Evolutionary conservation across 1,284 basidiomycete genomes (phyloP).

Genomic region (Inonotus obliquus): DNA sequence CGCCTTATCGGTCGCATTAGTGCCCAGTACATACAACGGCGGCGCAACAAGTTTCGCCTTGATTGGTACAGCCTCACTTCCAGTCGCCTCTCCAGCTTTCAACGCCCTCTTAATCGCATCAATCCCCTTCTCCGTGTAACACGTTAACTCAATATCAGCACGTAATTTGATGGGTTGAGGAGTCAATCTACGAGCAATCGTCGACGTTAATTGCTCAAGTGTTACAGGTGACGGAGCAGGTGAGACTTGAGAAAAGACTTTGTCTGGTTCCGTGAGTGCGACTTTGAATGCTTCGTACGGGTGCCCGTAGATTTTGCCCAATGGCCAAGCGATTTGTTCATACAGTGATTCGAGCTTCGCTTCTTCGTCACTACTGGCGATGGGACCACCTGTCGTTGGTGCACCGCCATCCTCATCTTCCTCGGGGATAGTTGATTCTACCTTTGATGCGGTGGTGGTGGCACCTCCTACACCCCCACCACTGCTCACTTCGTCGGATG

Average conservation of each 20-base stretch:
- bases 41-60: slow-evolving; percentile 97
- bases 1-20: slow-evolving; percentile 95
- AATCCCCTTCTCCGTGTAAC: slow-evolving; percentile 96
- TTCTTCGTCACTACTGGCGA: slow-evolving; percentile 49
- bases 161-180: slow-evolving; percentile 99
- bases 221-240: slow-evolving; percentile 59
- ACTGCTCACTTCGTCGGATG: slow-evolving; percentile 18
- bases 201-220: slow-evolving; percentile 68
- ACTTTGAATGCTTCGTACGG: slow-evolving; percentile 98
- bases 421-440: slow-evolving; percentile 33
- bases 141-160: slow-evolving; percentile 96
- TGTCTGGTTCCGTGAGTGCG: slow-evolving; percentile 84
- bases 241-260: slow-evolving; percentile 74
- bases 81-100: slow-evolving; percentile 81
- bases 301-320: slow-evolving; percentile 91
- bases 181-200: slow-evolving; percentile 92
- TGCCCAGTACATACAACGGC: slow-evolving; percentile 92
- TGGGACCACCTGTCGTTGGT: slow-evolving; percentile 30
- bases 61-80: slow-evolving; percentile 90
- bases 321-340: slow-evolving; percentile 90
- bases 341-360: slow-evolving; percentile 81
- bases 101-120: slow-evolving; percentile 95
- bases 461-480: slow-evolving; percentile 31
- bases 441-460: slow-evolving; percentile 27
- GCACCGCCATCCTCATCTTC: slow-evolving; percentile 36